phyloP scores from a whole-genome alignment of 1,284 basidiomycete genomes.

The Ustilago sp. region DNA sequence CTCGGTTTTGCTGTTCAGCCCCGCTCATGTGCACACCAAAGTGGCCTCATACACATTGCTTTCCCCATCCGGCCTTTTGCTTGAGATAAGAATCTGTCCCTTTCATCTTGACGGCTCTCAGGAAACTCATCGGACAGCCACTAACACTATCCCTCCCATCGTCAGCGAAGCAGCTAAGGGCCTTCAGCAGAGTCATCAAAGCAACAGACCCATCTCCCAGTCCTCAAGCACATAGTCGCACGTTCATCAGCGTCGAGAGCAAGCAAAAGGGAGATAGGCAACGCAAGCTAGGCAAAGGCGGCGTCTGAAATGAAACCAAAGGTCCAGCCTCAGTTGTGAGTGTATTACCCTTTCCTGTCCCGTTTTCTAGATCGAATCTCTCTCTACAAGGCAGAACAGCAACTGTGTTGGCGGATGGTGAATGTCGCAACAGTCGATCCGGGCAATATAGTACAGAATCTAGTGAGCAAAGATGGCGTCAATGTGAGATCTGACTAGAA shows the following conservation, averaged over 20 bases:
- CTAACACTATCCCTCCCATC: not conserved
- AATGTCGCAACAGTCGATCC: not conserved
- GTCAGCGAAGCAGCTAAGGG: too few species aligned
- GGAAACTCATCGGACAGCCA: not conserved
- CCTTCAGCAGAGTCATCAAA: not conserved
- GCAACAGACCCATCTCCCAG: too few species aligned
- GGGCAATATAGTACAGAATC: too few species aligned
- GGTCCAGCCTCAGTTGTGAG: not conserved
- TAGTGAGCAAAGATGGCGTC: too few species aligned
- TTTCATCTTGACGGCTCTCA: too few species aligned
- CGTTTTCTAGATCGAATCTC: not conserved
- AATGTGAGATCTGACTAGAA: too few species aligned
- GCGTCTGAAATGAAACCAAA: constrained; percentile 31
- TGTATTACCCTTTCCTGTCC: not conserved
- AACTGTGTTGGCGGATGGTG: not conserved
- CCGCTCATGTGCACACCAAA: too few species aligned
- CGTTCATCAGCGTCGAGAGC: not conserved
- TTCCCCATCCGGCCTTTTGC: too few species aligned
- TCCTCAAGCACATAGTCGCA: not conserved
- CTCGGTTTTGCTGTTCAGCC: too few species aligned
- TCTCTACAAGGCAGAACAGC: not conserved
- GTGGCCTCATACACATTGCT: too few species aligned
- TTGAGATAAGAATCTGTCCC: not conserved
- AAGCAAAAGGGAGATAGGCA: not conserved
- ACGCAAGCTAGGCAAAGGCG: not conserved